Base-by-base conservation (phyloP, 148 eudicot genomes). In the Cornus suecica region DNA sequence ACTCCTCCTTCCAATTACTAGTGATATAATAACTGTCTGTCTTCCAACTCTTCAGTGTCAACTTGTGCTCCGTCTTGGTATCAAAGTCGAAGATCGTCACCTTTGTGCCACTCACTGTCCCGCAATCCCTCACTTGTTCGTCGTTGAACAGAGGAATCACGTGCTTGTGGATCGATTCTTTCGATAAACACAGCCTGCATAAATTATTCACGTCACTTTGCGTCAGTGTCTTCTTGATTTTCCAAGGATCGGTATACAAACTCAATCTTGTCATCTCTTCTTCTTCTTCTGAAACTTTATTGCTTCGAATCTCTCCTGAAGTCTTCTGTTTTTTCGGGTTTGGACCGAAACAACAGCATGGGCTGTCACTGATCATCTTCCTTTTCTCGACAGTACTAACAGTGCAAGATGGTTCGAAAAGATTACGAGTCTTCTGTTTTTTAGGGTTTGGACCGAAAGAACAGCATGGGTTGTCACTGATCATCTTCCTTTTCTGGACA, bases 191-290 rank as follows among this genome's bases (percentile, higher is more conserved):
- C 16, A 76, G 67, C 31, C 73, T 48, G 0, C 42, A 68, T 1
- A 26, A n/a, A 20, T 18, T 54, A 5, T 76, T 68, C 15, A 54
- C 64, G 16, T 76, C 73, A 34, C 79, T 76, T 24, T 3, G 1
- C 0, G 73, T 69, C 4, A 76, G 34, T 24, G n/a, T 56, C 60
- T 76, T 68, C 41, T 68, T 76, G 56, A 76, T 76, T 6, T 42
- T 62, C 74, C 62, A 70, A 2, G 68, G 68, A 18, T 37, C 18
- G 2, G 8, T 8, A 32, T 32, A 26, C 56, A 74, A 20, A 25
- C n/a, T 51, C 5, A 65, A 9, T 48, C 48, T 66, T 14, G 71
- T 26, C 51, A 7, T n/a, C 23, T 75, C 72, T 25, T 54, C 56
- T 23, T 13, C 2, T 18, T 68, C 66, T 2, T 68, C 27, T 32